phyloP scores from a whole-genome alignment of 164 flowering plant species.

The Aristolochia californica region DNA sequence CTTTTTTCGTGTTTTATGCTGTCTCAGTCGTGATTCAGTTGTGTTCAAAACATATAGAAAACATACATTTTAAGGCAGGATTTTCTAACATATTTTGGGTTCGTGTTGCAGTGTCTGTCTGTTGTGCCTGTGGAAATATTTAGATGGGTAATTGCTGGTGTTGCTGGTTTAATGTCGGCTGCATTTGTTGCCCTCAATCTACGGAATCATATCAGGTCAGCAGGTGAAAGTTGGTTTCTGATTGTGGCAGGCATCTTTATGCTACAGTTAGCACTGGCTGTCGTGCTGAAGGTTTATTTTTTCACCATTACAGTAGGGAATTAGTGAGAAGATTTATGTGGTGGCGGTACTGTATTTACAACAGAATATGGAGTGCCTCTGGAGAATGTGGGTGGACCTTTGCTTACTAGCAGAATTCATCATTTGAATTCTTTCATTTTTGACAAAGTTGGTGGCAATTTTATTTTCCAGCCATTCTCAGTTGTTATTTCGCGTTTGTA shows the following conservation, averaged over 20 bases:
- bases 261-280: constrained; percentile 79
- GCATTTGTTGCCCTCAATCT: constrained; percentile 90
- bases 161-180: constrained; percentile 97
- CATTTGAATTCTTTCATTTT: no score
- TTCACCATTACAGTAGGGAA: constrained; percentile 66
- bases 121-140: constrained; percentile 67
- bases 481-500: no score
- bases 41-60: no score
- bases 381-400: no score
- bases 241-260: constrained; percentile 86
- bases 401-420: no score
- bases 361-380: no score
- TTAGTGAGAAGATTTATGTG: background rate
- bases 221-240: constrained; percentile 92
- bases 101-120: constrained; percentile 68
- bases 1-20: no score
- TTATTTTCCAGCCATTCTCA: no score
- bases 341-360: no score
- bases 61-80: background rate
- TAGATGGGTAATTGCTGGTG: constrained; percentile 87
- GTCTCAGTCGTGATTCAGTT: no score
- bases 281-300: constrained; percentile 68
- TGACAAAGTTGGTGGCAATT: no score
- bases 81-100: background rate
- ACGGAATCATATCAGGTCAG: constrained; percentile 69